These are phyloP conservation scores for Candida dubliniensis DNA, from an alignment of 1,139 yeast genomes.

Conservation along the genomic window DNA sequence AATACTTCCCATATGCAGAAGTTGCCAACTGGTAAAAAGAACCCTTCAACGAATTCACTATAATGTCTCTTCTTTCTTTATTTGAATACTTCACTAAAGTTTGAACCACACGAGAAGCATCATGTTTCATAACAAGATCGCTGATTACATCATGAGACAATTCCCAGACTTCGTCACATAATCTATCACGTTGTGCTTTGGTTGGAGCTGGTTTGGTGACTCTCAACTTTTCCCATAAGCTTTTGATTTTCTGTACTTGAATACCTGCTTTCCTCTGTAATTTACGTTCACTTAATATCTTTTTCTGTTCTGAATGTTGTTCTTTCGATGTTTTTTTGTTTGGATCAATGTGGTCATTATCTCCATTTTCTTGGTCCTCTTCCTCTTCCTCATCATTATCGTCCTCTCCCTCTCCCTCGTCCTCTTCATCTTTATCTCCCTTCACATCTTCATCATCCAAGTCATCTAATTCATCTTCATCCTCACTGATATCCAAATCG, in stretches of 20 bases:
- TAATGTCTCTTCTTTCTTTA: conserved; percentile 73
- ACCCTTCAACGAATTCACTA: conserved; percentile 72
- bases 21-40: conserved; percentile 81
- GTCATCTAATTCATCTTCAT: conserved; percentile 15
- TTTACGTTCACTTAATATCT: conserved; percentile 77
- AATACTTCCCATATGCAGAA: conserved; percentile 89
- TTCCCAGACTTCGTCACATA: conserved; percentile 84
- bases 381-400: conserved; percentile 19
- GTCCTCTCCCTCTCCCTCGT: conserved; percentile 19
- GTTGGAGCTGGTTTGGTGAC: conserved; percentile 84
- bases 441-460: conserved; percentile 14
- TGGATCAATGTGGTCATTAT: conserved; percentile 27
- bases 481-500: conserved; percentile 15
- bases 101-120: conserved; percentile 94
- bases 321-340: conserved; percentile 59
- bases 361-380: conserved; percentile 15
- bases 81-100: conserved; percentile 85
- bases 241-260: conserved; percentile 82
- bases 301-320: conserved; percentile 83
- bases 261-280: conserved; percentile 81
- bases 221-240: conserved; percentile 88
- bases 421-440: conserved; percentile 25
- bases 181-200: conserved; percentile 71
- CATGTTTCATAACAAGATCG: conserved; percentile 91
- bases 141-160: conserved; percentile 72